Evolutionary conservation across 1,284 basidiomycete genomes (phyloP).

Genomic region (Fomitopsis betulina): DNA sequence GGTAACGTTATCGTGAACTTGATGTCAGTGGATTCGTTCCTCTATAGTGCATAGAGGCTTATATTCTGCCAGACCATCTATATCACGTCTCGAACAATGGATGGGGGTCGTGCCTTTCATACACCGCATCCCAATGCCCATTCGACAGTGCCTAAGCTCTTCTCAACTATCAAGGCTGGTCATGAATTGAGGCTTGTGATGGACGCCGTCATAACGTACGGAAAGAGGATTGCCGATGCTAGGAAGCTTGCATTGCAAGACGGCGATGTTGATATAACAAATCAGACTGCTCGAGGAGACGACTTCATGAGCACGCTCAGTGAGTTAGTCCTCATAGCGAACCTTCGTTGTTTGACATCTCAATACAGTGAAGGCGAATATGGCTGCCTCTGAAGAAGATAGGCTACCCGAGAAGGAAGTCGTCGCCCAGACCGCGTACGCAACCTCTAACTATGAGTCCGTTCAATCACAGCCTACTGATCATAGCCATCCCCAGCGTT

Average conservation of each 20-base stretch:
- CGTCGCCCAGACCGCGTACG: neutral
- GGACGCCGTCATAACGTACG: neutral
- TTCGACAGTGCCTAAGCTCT: neutral
- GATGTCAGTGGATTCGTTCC: neutral
- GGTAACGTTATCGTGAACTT: conserved; percentile 15
- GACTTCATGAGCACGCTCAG: neutral
- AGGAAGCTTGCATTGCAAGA: neutral
- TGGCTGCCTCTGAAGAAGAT: neutral
- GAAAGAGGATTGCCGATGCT: neutral
- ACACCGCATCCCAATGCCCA: neutral
- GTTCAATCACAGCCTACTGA: neutral
- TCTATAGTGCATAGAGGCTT: no score
- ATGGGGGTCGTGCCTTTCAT: neutral
- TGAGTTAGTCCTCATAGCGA: neutral
- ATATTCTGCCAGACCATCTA: neutral
- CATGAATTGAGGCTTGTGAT: neutral
- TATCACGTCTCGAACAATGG: neutral
- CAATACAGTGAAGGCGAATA: neutral
- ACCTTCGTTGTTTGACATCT: neutral
- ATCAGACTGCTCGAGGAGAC: neutral
- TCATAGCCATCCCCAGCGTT: neutral
- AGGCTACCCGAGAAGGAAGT: neutral
- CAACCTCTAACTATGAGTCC: neutral
- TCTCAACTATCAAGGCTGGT: neutral
- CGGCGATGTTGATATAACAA: neutral